Percentiles rank a stretch among this genome's conserved stretches.
Conservation (phyloP, 306 rosid species). For the Prunus mongolica region DNA sequence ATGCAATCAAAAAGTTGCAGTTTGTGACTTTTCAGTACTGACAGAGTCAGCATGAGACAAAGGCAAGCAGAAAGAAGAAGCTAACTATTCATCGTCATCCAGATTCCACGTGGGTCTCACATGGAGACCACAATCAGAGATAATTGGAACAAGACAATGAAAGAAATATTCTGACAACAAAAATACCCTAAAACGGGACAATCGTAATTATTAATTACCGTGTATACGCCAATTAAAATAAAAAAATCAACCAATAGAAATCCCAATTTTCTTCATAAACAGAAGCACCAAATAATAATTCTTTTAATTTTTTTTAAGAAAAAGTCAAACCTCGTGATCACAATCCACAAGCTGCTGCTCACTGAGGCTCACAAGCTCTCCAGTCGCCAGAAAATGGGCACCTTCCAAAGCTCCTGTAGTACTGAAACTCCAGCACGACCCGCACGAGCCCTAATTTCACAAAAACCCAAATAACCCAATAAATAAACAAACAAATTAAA, state of each 20-base stretch:
- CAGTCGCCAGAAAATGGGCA: slow-evolving; percentile 77
- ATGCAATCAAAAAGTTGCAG: not conserved
- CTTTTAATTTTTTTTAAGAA: too few species aligned
- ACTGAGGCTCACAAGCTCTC: slow-evolving; percentile 87
- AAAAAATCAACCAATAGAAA: not conserved
- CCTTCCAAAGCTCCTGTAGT: slow-evolving; percentile 96
- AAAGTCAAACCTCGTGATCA: slow-evolving; percentile 74
- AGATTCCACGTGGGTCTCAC: slow-evolving; percentile 5
- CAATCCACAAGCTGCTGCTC: slow-evolving; percentile 98
- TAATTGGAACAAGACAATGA: not conserved
- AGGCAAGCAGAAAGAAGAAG: not conserved
- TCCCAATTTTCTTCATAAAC: not conserved
- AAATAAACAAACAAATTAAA: not conserved
- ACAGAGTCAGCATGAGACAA: not conserved
- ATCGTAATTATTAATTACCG: too few species aligned
- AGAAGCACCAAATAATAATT: not conserved
- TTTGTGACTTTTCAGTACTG: not conserved
- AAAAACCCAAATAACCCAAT: not conserved
- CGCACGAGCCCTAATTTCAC: slow-evolving; percentile 75
- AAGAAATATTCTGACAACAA: not conserved
- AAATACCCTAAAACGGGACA: not conserved
- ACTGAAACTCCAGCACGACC: slow-evolving; percentile 99
- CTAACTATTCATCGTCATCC: not conserved
- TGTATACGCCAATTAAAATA: not conserved
- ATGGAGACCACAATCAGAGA: not conserved